Evolutionary conservation across 441 rosid genomes (phyloP).

Genomic region (Erysimum cheiri): DNA sequence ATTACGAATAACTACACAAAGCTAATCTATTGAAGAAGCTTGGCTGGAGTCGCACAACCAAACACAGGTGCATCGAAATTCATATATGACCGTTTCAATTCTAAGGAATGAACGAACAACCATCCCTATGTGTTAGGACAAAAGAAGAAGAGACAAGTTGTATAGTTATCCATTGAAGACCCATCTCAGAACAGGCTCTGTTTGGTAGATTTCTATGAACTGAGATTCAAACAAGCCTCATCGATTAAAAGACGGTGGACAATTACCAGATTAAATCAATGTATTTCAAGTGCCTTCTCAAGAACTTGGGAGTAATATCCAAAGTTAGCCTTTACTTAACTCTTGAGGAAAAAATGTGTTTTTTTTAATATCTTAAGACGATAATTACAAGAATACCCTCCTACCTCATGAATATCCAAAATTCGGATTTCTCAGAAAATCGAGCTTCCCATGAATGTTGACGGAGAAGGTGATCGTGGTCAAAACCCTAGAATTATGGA

Average conservation of each 20-base stretch:
- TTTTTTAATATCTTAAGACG: neutral
- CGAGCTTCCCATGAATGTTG: constrained; percentile 36
- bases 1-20: too few relatives aligned
- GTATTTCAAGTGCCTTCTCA: too few relatives aligned
- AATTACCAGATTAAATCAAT: too few relatives aligned
- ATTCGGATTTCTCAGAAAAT: constrained; percentile 15
- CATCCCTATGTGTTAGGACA: too few relatives aligned
- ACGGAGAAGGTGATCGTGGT: constrained; percentile 43
- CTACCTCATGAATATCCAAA: constrained; percentile 28
- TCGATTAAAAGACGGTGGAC: too few relatives aligned
- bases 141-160: too few relatives aligned
- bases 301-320: neutral
- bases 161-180: too few relatives aligned
- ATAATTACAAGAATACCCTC: constrained; percentile 24
- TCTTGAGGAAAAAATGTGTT: neutral
- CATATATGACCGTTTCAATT: neutral
- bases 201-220: too few relatives aligned
- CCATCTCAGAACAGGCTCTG: too few relatives aligned
- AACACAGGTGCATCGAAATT: neutral
- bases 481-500: constrained; percentile 42
- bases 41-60: neutral
- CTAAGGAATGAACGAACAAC: neutral
- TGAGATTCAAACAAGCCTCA: too few relatives aligned
- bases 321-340: neutral
- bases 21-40: neutral